phyloP scores from a whole-genome alignment of 345 rosid genomes.

The Arabidopsis arenosa region DNA sequence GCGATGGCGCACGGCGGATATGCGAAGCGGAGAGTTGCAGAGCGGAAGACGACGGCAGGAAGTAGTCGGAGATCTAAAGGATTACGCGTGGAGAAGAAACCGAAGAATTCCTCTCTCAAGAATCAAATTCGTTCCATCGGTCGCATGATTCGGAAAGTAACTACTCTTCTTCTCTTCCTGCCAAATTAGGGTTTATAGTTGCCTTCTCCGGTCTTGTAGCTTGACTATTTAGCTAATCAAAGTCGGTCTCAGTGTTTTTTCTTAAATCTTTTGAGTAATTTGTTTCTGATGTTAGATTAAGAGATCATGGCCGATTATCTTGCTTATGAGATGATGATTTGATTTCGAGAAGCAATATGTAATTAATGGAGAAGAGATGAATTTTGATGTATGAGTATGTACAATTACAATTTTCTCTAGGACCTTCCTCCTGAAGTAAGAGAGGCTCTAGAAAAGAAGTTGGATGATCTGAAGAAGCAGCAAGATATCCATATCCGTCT shows the following conservation, averaged over 20 bases:
- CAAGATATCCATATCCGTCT: slow-evolving; percentile 84
- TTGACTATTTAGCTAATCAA: not conserved
- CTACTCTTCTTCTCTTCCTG: not conserved
- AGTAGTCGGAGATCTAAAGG: slow-evolving; percentile 67
- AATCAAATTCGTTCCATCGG: slow-evolving; percentile 54
- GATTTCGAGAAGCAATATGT: not conserved
- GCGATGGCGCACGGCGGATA: slow-evolving; percentile 35
- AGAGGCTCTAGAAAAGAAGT: slow-evolving; percentile 72
- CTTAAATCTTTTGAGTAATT: not conserved
- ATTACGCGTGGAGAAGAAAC: slow-evolving; percentile 66
- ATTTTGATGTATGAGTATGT: slow-evolving; percentile 11
- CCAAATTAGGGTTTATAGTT: slow-evolving; percentile 7
- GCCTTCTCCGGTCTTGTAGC: not conserved
- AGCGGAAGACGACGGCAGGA: slow-evolving; percentile 39
- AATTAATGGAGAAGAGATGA: not conserved
- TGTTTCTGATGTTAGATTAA: not conserved
- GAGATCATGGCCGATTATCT: not conserved
- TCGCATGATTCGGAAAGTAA: slow-evolving; percentile 32
- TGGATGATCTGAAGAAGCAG: slow-evolving; percentile 78
- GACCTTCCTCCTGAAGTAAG: slow-evolving; percentile 72
- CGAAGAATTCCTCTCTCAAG: slow-evolving; percentile 69
- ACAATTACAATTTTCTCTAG: slow-evolving; percentile 39
- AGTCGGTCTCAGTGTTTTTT: too few species aligned
- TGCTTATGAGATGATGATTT: slow-evolving; percentile 5
- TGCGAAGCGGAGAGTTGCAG: slow-evolving; percentile 14